Evolutionary conservation across 164 flowering plant species (phyloP).

Genomic region (Vitis vinifera): DNA sequence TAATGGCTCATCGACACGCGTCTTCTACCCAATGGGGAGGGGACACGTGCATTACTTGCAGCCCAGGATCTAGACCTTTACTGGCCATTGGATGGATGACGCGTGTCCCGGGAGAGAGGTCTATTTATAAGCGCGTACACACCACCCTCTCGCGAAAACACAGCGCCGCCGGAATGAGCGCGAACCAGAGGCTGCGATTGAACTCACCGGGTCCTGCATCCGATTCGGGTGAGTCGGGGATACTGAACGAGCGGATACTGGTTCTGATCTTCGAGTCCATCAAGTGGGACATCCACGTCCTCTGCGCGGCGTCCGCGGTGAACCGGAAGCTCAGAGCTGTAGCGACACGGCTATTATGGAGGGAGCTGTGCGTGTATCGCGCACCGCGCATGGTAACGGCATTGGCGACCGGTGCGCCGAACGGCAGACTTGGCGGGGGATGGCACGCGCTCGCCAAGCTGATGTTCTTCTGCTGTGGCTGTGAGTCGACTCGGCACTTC

Average conservation of each 20-base stretch:
- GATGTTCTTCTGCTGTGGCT: constrained; percentile 77
- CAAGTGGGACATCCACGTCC: constrained; percentile 64
- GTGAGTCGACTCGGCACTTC: constrained; percentile 50
- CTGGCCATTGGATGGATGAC: no score
- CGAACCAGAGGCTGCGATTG: constrained; percentile 23
- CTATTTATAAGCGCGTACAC: neutral
- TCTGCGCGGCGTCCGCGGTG: constrained; percentile 60
- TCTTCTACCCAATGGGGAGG: neutral
- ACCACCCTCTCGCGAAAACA: neutral
- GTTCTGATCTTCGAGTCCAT: constrained; percentile 51
- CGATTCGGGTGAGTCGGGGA: constrained; percentile 42
- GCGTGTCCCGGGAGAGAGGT: no score
- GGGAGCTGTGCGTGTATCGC: constrained; percentile 56
- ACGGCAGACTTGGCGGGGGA: constrained; percentile 50
- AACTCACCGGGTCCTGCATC: constrained; percentile 20
- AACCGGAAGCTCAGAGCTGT: constrained; percentile 66
- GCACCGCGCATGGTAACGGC: constrained; percentile 62
- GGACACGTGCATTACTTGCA: neutral
- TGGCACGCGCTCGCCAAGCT: constrained; percentile 85
- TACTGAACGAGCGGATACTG: constrained; percentile 64
- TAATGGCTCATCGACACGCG: constrained; percentile 10
- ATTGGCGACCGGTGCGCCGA: constrained; percentile 34
- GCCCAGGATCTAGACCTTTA: no score
- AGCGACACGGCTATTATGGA: constrained; percentile 74
- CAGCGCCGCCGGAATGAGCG: constrained; percentile 17